phyloP scores from a whole-genome alignment of 208 protist genomes.

The Crithidia mellificae region DNA sequence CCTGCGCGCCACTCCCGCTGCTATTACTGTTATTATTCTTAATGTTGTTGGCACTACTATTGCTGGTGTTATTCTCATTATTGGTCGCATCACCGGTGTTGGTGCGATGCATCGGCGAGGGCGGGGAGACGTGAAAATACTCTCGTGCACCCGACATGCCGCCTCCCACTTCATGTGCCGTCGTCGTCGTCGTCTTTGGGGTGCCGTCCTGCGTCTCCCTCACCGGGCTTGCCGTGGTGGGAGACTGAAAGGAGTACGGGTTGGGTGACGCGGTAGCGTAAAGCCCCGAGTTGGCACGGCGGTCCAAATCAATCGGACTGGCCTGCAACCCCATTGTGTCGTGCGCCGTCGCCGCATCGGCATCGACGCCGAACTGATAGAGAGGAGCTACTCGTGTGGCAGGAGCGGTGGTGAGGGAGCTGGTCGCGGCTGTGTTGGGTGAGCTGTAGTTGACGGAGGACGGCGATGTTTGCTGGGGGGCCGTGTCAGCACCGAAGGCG shows the following conservation, averaged over 20 bases:
- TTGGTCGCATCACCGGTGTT: neutral
- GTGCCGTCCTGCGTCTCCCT: neutral
- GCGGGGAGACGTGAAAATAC: slow-evolving; percentile 13
- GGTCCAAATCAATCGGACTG: slow-evolving; percentile 7
- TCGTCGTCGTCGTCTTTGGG: neutral
- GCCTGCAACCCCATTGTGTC: neutral
- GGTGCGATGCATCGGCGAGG: neutral
- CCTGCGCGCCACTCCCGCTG: neutral
- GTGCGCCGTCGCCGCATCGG: neutral
- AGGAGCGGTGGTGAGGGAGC: neutral
- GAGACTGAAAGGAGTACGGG: neutral
- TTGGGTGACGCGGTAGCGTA: neutral
- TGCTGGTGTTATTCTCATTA: neutral
- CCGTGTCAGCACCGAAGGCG: neutral
- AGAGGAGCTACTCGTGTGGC: neutral
- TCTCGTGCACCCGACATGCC: slow-evolving; percentile 1
- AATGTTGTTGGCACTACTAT: neutral
- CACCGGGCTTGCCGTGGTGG: neutral
- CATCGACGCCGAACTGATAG: neutral
- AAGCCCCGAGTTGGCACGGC: neutral
- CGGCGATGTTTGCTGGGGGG: neutral
- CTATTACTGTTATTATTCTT: neutral
- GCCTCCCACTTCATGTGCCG: neutral
- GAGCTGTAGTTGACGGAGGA: no score
- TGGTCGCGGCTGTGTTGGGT: no score